phyloP scores from a whole-genome alignment of 1,284 basidiomycete species.

The Prillingera fragicola region DNA sequence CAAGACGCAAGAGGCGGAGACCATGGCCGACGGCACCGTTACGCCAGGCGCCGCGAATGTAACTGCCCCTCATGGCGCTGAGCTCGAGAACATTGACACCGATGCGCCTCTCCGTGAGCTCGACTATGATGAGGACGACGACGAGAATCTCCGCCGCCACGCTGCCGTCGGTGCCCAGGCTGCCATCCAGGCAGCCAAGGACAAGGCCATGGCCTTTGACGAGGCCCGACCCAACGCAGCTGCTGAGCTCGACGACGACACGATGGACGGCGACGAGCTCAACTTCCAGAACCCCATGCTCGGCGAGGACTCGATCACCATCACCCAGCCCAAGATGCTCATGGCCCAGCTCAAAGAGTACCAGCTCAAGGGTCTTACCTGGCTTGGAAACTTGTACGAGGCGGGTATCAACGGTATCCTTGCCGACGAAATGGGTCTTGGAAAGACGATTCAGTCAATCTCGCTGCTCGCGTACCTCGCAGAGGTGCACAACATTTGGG shows the following conservation, averaged over 20 bases:
- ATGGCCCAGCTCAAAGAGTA: conserved; percentile 98
- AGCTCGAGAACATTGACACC: conserved; percentile 51
- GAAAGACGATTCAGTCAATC: conserved; percentile 98
- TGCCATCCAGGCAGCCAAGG: conserved; percentile 73
- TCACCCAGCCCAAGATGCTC: conserved; percentile 91
- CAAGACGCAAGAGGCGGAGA: conserved; percentile 89
- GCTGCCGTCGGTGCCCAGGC: conserved; percentile 86
- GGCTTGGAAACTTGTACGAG: conserved; percentile 96
- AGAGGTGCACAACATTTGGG: conserved; percentile 98
- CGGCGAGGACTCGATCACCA: conserved; percentile 76
- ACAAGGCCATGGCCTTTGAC: conserved; percentile 82
- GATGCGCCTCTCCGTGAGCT: conserved; percentile 64
- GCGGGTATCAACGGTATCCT: conserved; percentile 99
- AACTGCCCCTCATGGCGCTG: conserved; percentile 28
- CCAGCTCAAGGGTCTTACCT: conserved; percentile 96
- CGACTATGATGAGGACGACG: conserved; percentile 93
- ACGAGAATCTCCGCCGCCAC: conserved; percentile 81
- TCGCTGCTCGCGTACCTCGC: conserved; percentile 94
- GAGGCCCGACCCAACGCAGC: conserved; percentile 62
- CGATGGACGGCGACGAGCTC: conserved; percentile 73
- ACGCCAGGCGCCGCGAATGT: conserved; percentile 11
- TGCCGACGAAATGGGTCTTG: conserved; percentile 97
- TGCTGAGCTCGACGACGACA: conserved; percentile 21
- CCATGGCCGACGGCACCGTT: conserved; percentile 54
- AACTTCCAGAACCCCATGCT: conserved; percentile 99